phyloP scores from a whole-genome alignment of 2,329 filamentous ascomycete species.

The Cordyceps cateniannulata region DNA sequence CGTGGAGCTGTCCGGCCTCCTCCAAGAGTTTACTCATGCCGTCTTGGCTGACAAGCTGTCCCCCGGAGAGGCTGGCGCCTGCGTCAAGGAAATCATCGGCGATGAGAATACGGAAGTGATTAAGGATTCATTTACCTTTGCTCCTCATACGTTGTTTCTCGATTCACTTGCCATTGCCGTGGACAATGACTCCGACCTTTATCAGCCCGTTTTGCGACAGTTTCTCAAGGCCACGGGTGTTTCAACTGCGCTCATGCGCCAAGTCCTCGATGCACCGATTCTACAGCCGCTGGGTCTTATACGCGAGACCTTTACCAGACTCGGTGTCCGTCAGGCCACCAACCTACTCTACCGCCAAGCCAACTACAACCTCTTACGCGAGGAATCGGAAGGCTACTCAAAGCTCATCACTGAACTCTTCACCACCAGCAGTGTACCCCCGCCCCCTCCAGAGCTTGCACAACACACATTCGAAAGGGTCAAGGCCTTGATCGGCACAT shows the following conservation, averaged over 20 bases:
- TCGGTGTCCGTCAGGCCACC: constrained; percentile 83
- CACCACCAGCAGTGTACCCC: constrained; percentile 70
- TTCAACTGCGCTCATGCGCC: constrained; percentile 65
- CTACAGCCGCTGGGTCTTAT: constrained; percentile 74
- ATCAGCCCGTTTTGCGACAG: constrained; percentile 49
- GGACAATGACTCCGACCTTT: constrained; percentile 56
- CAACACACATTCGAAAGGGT: constrained; percentile 85
- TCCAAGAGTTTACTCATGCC: constrained; percentile 78
- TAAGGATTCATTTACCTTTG: constrained; percentile 46
- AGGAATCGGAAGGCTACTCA: constrained; percentile 94
- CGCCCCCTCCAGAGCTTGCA: constrained; percentile 68
- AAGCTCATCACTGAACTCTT: constrained; percentile 96
- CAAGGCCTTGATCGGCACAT: constrained; percentile 91
- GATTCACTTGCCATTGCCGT: constrained; percentile 76
- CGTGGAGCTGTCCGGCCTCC: constrained; percentile 62
- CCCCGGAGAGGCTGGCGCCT: constrained; percentile 61
- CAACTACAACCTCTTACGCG: constrained; percentile 90
- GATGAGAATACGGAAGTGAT: constrained; percentile 45
- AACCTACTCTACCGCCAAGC: constrained; percentile 92
- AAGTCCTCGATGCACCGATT: constrained; percentile 72
- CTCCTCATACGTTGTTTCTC: constrained; percentile 66
- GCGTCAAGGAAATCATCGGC: constrained; percentile 68
- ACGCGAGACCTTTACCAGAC: constrained; percentile 73
- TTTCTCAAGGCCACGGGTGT: constrained; percentile 70
- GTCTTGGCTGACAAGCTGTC: constrained; percentile 63